Evolutionary conservation across 257 asterid species (phyloP), one percentile per base, ranked within the genome.

Genomic region (Jacaranda mimosifolia): DNA sequence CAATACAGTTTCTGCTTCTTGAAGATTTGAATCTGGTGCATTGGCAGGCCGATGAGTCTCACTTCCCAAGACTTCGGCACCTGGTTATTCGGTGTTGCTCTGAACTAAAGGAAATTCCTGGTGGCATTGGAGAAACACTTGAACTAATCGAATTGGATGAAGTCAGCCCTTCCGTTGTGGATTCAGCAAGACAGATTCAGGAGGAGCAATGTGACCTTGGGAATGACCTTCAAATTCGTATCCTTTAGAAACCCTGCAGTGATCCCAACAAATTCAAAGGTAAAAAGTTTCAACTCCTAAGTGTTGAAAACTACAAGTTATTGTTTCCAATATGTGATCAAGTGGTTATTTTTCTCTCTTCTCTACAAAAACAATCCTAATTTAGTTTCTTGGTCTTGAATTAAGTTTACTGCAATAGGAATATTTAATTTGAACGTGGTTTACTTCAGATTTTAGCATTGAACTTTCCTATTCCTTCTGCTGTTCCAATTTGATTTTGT

Each of bases 31-130:
- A 68, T 19, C 42, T 80, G 63, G 76, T 48, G 66, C 39, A 40
- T 3, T 82, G 83, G 85, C 14, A 1, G 10, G 74, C 80, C 14
- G 58, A 45, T 18, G 63, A 55, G 19, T 14, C 59, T 46, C 57
- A 77, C 62, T 73, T 82, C 57, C 82, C 85, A 7, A 53, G 21
- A 4, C 85, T 82, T 12, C 76, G 58, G 26, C 51, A 39, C 11
- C 65, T 82, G 43, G 45, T 45, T 7, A 36, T 73, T 21, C 52
- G 72, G 36, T 3, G 4, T 4, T 69, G 79, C 21, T 0, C 7
- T 35, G 3, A 5, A 4, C 64, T 82, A 42, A 39, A 68, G 73
- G 74, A 65, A 26, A 73, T 82, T 36, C 80, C 83, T 12, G 17
- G 9, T 18, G 79, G 40, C 21, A 32, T 82, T 39, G 83, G 73